Conservation (phyloP, 345 rosid genomes). For the Brassica incana region DNA sequence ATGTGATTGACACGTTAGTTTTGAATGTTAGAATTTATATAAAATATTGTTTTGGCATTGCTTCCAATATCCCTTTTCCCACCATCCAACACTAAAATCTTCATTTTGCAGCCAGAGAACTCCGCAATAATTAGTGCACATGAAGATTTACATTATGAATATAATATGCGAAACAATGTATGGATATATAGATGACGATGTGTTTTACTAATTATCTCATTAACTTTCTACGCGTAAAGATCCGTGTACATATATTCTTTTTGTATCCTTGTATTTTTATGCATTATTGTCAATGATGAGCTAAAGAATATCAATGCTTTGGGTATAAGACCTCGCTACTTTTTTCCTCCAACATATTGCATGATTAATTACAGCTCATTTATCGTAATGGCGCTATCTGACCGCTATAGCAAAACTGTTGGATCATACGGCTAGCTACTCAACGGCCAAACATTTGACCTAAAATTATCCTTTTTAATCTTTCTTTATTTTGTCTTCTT, state of each 20-base stretch:
- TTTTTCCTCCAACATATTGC: not conserved
- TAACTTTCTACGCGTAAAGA: not conserved
- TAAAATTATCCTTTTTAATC: not conserved
- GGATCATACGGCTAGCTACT: conserved; percentile 29
- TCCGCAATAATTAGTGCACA: not conserved
- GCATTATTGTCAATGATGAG: conserved; percentile 10
- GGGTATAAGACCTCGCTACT: not conserved
- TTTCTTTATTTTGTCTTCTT: conserved; percentile 13
- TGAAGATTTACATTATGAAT: not conserved
- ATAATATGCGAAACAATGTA: not conserved
- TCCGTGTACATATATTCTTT: not conserved
- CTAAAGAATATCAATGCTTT: conserved; percentile 2
- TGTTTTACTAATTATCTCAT: not conserved
- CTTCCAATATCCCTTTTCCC: not conserved
- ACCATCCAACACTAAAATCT: not conserved
- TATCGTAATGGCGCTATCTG: not conserved
- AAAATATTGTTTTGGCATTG: conserved; percentile 5
- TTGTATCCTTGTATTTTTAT: not conserved
- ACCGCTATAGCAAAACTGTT: conserved; percentile 15
- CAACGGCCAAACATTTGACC: conserved; percentile 4
- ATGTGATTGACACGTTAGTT: conserved; percentile 4
- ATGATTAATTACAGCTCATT: conserved; percentile 21
- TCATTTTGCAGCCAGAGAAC: not conserved
- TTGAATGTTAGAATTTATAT: not conserved
- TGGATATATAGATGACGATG: not conserved